Base-by-base conservation (phyloP, 208 protist genomes). In the Leishmania amazonensis region DNA sequence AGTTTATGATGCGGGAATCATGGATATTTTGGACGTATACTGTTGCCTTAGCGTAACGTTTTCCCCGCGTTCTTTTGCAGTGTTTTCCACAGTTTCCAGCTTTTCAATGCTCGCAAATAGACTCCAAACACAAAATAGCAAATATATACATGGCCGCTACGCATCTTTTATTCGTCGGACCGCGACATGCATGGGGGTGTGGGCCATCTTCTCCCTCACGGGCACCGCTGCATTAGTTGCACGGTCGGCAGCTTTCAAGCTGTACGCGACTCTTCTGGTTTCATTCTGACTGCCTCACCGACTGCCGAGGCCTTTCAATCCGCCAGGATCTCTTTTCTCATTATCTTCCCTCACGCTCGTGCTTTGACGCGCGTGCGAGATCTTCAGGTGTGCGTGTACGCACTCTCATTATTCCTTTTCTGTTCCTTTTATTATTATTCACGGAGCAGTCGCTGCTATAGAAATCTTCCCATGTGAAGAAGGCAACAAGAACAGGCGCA, bases 391-490 rank as follows among this genome's bases (percentile, higher is more conserved):
- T 54, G 70, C 28, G 70, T 74, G 28, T 74, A 17, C 13, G 51
- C 45, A 53, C 70, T 54, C 9, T 45, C 9, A 19, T 54, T 35
- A 38, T 74, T 74, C 24, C 28, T 15, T 51, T 54, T 28, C 28
- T 53, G 24, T 24, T 74, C 49, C 28, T 76, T 79, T 76, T 84
- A 45, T 81, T 81, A 67, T n/a, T 51, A 74, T 80, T 81, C 57
- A 8, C 42, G 15, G 65, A 42, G 51, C 35, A 80, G 31, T 31
- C 31, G 7, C 24, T 38, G 6, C 40, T 74, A 31, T 53, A 54
- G 47, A 49, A 21, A 54, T 54, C 45, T 54, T 74, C 28, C 35
- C 45, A 79, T 54, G 40, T 9, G 5, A 60, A 38, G 58, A 21
- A 42, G 42, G 42, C 17, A 78, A 3, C 47, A 77, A 38, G 21